A percentile compares a stretch with the other conserved stretches of the same genome.
Evolutionary conservation across 768 basidiomycete genomes (phyloP).

Genomic region (Boletus coccyginus): DNA sequence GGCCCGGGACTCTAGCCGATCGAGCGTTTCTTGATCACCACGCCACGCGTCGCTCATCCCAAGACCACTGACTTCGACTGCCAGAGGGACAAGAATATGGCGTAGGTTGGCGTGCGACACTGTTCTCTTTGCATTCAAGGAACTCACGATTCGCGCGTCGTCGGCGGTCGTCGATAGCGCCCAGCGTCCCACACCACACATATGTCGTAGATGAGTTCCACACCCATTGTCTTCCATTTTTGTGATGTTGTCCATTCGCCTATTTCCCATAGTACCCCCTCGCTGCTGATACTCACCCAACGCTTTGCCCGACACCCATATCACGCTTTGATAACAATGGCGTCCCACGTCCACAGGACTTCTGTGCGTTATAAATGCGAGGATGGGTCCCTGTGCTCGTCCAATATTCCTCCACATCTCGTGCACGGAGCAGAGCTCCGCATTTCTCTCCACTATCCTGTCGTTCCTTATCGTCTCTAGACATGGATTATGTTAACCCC

Average conservation of each 20-base stretch:
- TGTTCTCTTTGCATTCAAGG: neutral
- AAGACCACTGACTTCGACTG: neutral
- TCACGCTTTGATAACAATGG: constrained; percentile 16
- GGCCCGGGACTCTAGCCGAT: neutral
- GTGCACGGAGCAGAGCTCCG: neutral
- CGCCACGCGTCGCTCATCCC: neutral
- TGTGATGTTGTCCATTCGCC: neutral
- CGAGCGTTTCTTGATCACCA: neutral
- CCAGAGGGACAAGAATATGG: neutral
- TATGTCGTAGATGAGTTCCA: constrained; percentile 1
- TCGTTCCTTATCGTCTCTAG: neutral
- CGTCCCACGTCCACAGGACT: neutral
- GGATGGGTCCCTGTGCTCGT: neutral
- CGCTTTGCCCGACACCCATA: constrained; percentile 1
- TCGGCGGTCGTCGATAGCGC: neutral
- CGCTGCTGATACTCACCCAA: neutral
- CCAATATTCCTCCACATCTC: neutral
- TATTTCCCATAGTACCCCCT: too few relatives aligned
- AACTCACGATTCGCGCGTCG: neutral
- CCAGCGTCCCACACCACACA: neutral
- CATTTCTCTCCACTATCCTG: neutral
- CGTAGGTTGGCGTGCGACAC: neutral
- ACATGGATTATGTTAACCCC: neutral
- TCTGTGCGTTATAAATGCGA: constrained; percentile 8
- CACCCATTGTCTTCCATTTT: constrained; percentile 7